Evolutionary conservation across 2,329 filamentous ascomycete genomes (phyloP).

Genomic region (Pyrenochaeta sp.): DNA sequence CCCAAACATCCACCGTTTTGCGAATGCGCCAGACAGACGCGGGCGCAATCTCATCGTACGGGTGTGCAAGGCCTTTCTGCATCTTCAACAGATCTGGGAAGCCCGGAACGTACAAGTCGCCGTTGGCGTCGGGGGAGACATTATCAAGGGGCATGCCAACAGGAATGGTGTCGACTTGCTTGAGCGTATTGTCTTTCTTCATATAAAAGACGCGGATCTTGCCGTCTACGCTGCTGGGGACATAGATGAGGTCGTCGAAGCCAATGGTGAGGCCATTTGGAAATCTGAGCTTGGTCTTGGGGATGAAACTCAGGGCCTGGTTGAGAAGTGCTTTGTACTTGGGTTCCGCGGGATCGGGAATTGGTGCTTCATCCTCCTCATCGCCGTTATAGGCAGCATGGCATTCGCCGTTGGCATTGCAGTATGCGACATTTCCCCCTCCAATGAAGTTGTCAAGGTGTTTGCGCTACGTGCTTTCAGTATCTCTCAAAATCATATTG

Average conservation of each 20-base stretch:
- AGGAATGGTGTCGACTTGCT: constrained; percentile 28
- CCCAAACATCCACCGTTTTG: constrained; percentile 11
- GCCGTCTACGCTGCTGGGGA: constrained; percentile 34
- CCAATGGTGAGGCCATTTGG: constrained; percentile 37
- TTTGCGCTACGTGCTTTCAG: constrained; percentile 13
- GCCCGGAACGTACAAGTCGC: constrained; percentile 33
- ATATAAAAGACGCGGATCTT: constrained; percentile 30
- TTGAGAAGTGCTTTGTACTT: constrained; percentile 12
- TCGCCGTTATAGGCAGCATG: constrained; percentile 19
- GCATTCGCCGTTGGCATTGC: constrained; percentile 23
- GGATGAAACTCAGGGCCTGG: constrained; percentile 6
- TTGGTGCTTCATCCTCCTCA: constrained; percentile 13
- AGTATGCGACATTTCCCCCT: constrained; percentile 38
- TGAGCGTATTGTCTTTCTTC: constrained; percentile 21
- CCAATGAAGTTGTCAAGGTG: constrained; percentile 34
- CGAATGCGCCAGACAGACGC: constrained; percentile 30
- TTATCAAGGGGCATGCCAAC: constrained; percentile 38
- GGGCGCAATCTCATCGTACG: constrained; percentile 19
- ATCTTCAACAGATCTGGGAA: constrained; percentile 22
- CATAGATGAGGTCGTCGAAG: constrained; percentile 33
- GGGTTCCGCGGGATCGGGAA: too few species aligned
- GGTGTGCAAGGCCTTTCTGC: constrained; percentile 20
- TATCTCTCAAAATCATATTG: neutral
- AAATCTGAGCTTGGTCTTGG: constrained; percentile 34
- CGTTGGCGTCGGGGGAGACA: constrained; percentile 31